Evolutionary conservation across 179 eudicot species (phyloP).

Genomic region (Nepenthes alata): DNA sequence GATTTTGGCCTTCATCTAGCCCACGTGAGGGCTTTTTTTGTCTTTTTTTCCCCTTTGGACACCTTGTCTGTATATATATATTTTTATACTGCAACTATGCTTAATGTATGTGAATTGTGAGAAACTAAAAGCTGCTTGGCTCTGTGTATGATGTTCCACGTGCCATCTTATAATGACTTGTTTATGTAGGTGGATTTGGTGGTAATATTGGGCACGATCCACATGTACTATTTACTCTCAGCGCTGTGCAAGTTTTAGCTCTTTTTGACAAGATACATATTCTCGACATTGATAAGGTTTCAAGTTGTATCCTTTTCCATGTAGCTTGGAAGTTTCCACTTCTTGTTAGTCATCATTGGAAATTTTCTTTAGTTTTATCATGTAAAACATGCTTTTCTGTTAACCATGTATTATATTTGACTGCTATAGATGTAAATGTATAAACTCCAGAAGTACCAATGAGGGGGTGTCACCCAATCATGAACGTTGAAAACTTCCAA

Average conservation of each 20-base stretch:
- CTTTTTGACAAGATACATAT: constrained; percentile 62
- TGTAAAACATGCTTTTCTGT: neutral
- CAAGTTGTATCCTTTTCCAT: constrained; percentile 65
- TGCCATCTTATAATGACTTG: constrained; percentile 5
- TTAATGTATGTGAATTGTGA: neutral
- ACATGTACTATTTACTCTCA: constrained; percentile 71
- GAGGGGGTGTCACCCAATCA: no score
- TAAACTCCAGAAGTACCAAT: no score
- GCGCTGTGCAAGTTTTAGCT: constrained; percentile 87
- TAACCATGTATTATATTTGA: neutral
- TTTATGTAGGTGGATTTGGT: constrained; percentile 76
- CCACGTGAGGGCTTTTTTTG: no score
- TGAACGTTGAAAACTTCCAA: no score
- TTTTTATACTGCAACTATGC: neutral
- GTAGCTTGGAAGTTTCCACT: constrained; percentile 1
- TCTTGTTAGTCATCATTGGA: neutral
- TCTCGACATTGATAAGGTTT: constrained; percentile 67
- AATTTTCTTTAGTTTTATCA: neutral
- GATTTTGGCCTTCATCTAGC: no score
- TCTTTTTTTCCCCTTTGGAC: no score
- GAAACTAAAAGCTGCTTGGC: neutral
- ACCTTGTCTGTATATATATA: no score
- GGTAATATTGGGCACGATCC: constrained; percentile 97
- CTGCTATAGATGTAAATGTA: no score
- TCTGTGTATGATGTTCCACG: neutral